Evolutionary conservation across 305 asterid genomes (phyloP), one percentile per base, ranked within the genome.

Genomic region (Striga hermonthica): DNA sequence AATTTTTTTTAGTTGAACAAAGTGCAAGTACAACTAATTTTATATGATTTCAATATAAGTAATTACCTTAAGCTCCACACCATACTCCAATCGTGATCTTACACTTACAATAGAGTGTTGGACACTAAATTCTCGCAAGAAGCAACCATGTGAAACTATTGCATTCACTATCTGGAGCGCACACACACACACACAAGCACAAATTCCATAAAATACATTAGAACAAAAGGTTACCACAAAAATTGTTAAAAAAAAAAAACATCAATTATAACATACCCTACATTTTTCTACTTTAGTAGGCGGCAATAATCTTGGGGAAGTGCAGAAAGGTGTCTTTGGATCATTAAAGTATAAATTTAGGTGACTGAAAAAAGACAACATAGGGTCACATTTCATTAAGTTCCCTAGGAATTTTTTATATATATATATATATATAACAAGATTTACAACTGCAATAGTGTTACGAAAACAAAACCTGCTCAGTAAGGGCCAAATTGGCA

Each of bases 241-340:
- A 7, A 8, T 39, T 5, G 60, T 58, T 48, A 4, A 47, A 67
- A 67, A n/a, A n/a, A n/a, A n/a, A n/a, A n/a, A n/a, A n/a, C n/a
- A n/a, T n/a, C 7, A 54, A 16, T 68, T 64, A 67, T 45, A 15
- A 62, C 84, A 41, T 80, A 90, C 97, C 99, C 73, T 80, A 95
- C 96, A 85, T 79, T 84, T 84, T 75, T 90, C 96, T 48, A 88
- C 85, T 85, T 93, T 90, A 49, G 97, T 88, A 47, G 97, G 99
- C 2, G 99, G 99, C 75, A 90, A 79, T 82, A 83, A 93, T 76
- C 96, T 78, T 39, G 95, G 95, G 67, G 97, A 93, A 28, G 99
- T 93, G 59, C 85, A 93, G 79, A 93, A 93, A 56, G 97, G 96
- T 3, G 88, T 83, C 88, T 88, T 90, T 5, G 97, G 95, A 71